Evolutionary conservation across 805 yeast genomes (phyloP).

Genomic region (Zygosaccharomyces lentus): DNA sequence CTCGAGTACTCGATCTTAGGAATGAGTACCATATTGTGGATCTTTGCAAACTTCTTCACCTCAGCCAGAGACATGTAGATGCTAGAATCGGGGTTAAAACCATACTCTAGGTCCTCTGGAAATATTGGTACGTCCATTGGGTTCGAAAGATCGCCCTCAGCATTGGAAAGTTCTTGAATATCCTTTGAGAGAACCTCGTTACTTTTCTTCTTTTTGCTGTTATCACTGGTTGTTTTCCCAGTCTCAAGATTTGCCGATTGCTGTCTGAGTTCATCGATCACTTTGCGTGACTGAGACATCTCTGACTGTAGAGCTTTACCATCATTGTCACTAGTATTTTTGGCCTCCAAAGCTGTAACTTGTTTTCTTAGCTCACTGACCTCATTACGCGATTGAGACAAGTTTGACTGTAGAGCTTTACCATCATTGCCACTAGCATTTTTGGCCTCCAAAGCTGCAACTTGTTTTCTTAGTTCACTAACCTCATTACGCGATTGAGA

Average conservation of each 20-base stretch:
- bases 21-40: conserved; percentile 25
- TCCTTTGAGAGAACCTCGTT: neutral
- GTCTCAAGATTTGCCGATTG: neutral
- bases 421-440: neutral
- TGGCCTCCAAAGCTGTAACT: neutral
- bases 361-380: neutral
- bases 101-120: neutral
- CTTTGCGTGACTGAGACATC: neutral
- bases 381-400: neutral
- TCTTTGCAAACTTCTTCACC: conserved; percentile 32
- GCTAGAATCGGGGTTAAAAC: conserved; percentile 48
- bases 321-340: neutral
- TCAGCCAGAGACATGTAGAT: conserved; percentile 37
- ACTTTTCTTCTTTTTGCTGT: neutral
- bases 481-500: conserved; percentile 63
- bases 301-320: neutral
- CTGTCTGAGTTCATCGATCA: neutral
- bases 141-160: conserved; percentile 11
- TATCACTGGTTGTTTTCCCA: neutral
- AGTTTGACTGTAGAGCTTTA: neutral
- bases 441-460: conserved; percentile 21
- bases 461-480: conserved; percentile 47
- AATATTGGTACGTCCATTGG: conserved; percentile 8
- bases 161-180: conserved; percentile 1
- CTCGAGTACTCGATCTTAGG: neutral